These are phyloP conservation scores for Neofusicoccum sp. DNA, from an alignment of 2,329 filamentous ascomycete species.

Conservation along the genomic window DNA sequence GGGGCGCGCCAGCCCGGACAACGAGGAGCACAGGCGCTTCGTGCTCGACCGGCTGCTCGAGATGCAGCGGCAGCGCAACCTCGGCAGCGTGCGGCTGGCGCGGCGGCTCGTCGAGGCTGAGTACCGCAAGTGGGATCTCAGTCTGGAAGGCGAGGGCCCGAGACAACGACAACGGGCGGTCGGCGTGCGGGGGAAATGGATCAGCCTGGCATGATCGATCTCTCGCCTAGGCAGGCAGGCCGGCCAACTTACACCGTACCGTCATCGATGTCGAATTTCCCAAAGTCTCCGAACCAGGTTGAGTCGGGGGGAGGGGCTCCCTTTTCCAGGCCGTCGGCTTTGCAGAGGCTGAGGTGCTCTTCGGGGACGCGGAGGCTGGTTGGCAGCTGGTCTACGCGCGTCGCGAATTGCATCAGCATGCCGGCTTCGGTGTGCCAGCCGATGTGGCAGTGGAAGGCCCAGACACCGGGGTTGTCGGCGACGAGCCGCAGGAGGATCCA, in stretches of 20 bases:
- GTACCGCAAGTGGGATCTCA: conserved; percentile 1
- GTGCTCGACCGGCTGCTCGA: conserved; percentile 28
- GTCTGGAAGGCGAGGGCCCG: background rate
- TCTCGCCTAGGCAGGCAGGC: background rate
- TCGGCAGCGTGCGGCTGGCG: conserved; percentile 28
- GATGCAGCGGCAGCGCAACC: conserved; percentile 27
- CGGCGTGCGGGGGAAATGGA: conserved; percentile 7
- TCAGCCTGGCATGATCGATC: background rate
- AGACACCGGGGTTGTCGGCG: conserved; percentile 63
- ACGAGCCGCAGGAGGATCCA: conserved; percentile 61
- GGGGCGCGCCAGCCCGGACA: conserved; percentile 26
- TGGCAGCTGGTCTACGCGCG: conserved; percentile 46
- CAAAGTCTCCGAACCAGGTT: conserved; percentile 40
- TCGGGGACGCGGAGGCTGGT: conserved; percentile 44
- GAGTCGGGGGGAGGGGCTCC: conserved; percentile 53
- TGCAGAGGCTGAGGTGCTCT: conserved; percentile 48
- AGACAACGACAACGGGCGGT: background rate
- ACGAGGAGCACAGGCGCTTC: conserved; percentile 29
- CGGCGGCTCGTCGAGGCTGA: conserved; percentile 11
- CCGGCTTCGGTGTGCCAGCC: conserved; percentile 53
- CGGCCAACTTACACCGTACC: background rate
- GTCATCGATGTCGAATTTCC: background rate
- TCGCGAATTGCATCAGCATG: conserved; percentile 57
- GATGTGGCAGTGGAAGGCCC: conserved; percentile 72
- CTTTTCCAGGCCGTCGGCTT: conserved; percentile 45